Percentiles rank a stretch among this genome's conserved stretches.
Evolutionary conservation across 1,284 basidiomycete species (phyloP).

Genomic region (Schizophyllum commune): DNA sequence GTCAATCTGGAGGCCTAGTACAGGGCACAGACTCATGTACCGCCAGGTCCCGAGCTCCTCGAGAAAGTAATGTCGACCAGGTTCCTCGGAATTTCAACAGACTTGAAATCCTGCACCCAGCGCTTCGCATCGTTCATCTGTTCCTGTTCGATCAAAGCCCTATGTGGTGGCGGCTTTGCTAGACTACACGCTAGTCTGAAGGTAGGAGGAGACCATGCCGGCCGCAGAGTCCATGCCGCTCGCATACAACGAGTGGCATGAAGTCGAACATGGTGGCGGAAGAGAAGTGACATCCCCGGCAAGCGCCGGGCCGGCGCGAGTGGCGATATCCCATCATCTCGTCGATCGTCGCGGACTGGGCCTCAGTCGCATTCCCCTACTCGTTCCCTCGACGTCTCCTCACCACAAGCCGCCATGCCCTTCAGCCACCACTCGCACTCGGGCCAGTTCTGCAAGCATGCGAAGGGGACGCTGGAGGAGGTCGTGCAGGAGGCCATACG

Average conservation of each 20-base stretch:
- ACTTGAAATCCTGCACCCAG: constrained; percentile 46
- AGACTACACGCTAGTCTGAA: neutral
- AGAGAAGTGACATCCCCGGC: neutral
- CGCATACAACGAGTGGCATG: no score
- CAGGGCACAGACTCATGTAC: constrained; percentile 16
- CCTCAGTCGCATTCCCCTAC: neutral
- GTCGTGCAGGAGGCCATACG: constrained; percentile 75
- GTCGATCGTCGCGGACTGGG: no score
- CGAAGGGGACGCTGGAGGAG: constrained; percentile 66
- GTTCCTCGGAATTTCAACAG: constrained; percentile 33
- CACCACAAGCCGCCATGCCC: constrained; percentile 48
- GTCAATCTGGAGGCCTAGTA: neutral
- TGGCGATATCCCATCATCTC: no score
- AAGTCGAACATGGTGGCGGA: neutral
- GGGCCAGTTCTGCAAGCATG: constrained; percentile 95
- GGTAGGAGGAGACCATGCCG: neutral
- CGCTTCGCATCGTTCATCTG: neutral
- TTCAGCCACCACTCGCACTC: constrained; percentile 94
- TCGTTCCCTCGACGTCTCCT: neutral
- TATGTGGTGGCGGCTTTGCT: neutral
- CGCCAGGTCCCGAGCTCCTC: constrained; percentile 72
- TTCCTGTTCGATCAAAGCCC: neutral
- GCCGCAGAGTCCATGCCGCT: neutral
- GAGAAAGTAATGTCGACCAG: constrained; percentile 57
- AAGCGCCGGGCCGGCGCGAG: neutral